These are phyloP conservation scores for Umbelopsis ramanniana DNA, from an alignment of 192 early-diverging fungal species.

Conservation along the genomic window DNA sequence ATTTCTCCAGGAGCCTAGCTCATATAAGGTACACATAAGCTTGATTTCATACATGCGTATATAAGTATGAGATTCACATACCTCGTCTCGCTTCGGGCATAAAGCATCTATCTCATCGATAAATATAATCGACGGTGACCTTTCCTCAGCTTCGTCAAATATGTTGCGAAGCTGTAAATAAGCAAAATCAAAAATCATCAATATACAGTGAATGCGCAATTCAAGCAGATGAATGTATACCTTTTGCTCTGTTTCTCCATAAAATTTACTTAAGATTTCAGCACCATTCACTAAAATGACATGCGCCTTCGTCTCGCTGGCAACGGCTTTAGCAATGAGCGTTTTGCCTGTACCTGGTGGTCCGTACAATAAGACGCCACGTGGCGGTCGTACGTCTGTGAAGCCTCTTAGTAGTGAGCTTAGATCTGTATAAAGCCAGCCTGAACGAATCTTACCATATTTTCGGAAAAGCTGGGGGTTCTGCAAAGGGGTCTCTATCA, in stretches of 20 bases:
- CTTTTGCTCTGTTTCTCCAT: slow-evolving; percentile 93
- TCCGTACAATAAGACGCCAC: slow-evolving; percentile 87
- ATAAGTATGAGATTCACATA: slow-evolving; percentile 27
- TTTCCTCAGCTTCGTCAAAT: slow-evolving; percentile 71
- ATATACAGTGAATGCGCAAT: not conserved
- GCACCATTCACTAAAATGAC: slow-evolving; percentile 90
- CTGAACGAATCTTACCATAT: slow-evolving; percentile 57
- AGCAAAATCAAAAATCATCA: not conserved
- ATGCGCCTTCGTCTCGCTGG: slow-evolving; percentile 70
- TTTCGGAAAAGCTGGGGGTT: slow-evolving; percentile 73
- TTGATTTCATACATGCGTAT: too few relatives aligned
- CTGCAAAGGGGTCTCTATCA: slow-evolving; percentile 80
- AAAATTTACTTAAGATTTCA: slow-evolving; percentile 87
- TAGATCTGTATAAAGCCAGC: not conserved
- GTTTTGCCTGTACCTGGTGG: slow-evolving; percentile 98
- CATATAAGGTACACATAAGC: not conserved
- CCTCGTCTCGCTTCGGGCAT: slow-evolving; percentile 85
- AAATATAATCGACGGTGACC: slow-evolving; percentile 85
- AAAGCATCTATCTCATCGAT: slow-evolving; percentile 95
- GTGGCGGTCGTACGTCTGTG: slow-evolving; percentile 83
- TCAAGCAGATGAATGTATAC: slow-evolving; percentile 33
- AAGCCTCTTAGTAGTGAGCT: slow-evolving; percentile 8
- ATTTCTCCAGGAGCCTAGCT: slow-evolving; percentile 71
- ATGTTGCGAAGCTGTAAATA: slow-evolving; percentile 64
- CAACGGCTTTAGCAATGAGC: slow-evolving; percentile 88